phyloP scores from a whole-genome alignment of 352 stramenopile genomes.

The Phytopythium aichiense region DNA sequence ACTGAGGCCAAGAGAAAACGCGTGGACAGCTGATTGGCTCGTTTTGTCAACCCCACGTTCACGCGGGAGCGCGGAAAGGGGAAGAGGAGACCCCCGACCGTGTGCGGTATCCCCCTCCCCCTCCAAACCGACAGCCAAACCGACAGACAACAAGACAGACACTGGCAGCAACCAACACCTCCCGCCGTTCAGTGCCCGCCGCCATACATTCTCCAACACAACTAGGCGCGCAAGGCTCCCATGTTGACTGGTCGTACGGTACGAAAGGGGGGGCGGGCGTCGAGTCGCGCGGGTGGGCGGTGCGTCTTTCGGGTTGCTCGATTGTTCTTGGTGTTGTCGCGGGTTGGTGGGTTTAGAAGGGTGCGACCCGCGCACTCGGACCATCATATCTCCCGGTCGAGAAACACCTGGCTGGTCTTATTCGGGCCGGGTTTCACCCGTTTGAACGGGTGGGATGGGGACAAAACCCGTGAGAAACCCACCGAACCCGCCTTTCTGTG shows the following conservation, averaged over 20 bases:
- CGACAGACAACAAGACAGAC: too few relatives aligned
- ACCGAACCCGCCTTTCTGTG: background rate
- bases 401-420: background rate
- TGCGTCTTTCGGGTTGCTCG: background rate
- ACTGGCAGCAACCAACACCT: too few relatives aligned
- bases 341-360: too few relatives aligned
- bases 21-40: background rate
- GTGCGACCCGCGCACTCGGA: too few relatives aligned
- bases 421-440: background rate
- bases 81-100: background rate
- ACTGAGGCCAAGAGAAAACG: too few relatives aligned
- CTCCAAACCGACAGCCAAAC: background rate
- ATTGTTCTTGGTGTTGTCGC: conserved; percentile 1
- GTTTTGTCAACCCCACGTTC: conserved; percentile 5
- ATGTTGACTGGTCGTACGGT: background rate
- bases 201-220: background rate
- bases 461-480: too few relatives aligned
- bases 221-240: background rate
- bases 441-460: background rate
- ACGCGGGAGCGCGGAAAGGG: background rate
- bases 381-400: background rate
- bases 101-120: conserved; percentile 4
- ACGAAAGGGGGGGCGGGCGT: background rate
- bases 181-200: background rate
- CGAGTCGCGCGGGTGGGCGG: too few relatives aligned